These are phyloP conservation scores for Trichophyton benhamiae DNA, from an alignment of 2,329 filamentous ascomycete species.

Conservation along the genomic window DNA sequence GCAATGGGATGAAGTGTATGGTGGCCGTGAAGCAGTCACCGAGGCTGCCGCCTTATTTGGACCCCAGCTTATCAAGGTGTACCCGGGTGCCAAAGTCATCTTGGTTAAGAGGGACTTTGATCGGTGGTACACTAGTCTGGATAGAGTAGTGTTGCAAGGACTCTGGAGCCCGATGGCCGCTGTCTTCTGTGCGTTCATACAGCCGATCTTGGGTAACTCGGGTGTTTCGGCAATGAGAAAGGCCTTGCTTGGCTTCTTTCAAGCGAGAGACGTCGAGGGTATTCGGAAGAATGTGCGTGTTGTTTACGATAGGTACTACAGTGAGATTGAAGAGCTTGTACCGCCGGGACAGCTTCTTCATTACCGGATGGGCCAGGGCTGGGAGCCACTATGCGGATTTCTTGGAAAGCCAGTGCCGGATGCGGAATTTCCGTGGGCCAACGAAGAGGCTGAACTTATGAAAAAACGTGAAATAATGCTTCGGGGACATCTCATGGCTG, in stretches of 20 bases:
- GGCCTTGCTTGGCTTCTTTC: neutral
- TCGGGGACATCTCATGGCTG: too few species aligned
- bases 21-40: neutral
- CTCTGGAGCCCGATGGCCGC: neutral
- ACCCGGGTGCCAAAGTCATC: constrained; percentile 60
- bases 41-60: constrained; percentile 50
- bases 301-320: neutral
- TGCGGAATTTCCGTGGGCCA: neutral
- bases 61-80: constrained; percentile 57
- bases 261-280: neutral
- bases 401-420: neutral
- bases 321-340: neutral
- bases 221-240: neutral
- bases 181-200: neutral
- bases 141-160: neutral
- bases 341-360: neutral
- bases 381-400: neutral
- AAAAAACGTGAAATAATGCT: neutral
- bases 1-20: neutral
- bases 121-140: constrained; percentile 37
- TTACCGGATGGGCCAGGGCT: neutral
- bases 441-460: neutral
- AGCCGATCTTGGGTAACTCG: neutral
- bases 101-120: constrained; percentile 55
- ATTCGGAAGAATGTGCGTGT: neutral